Percentiles rank a stretch among this genome's conserved stretches.
Evolutionary conservation across 495 filamentous ascomycete genomes (phyloP).

Genomic region (Penicillium parvum): DNA sequence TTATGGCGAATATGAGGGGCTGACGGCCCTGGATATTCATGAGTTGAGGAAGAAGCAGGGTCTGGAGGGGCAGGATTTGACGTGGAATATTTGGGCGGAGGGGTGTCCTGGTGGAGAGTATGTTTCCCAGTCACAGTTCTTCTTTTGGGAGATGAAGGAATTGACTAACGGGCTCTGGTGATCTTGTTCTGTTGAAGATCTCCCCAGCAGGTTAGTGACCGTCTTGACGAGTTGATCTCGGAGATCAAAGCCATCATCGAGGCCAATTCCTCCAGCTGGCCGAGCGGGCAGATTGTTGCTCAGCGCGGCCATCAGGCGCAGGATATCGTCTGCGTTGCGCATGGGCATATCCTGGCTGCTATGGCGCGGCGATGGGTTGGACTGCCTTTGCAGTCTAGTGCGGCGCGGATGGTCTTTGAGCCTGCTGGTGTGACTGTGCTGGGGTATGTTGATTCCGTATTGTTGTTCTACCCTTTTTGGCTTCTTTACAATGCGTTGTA

Average conservation of each 20-base stretch:
- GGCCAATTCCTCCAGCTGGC: constrained; percentile 1
- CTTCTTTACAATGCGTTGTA: too few relatives aligned
- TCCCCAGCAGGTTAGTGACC: constrained; percentile 7
- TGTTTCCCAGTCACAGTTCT: too few relatives aligned
- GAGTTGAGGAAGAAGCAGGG: neutral
- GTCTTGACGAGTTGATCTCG: constrained; percentile 4
- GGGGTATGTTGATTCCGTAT: constrained; percentile 4
- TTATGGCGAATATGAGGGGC: constrained; percentile 15
- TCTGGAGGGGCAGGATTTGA: neutral
- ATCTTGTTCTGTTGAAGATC: constrained; percentile 2
- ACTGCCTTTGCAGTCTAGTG: constrained; percentile 6
- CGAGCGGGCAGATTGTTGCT: neutral
- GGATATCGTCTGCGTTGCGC: constrained; percentile 14
- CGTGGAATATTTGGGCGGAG: constrained; percentile 33
- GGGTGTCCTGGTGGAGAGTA: constrained; percentile 25
- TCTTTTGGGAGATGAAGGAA: too few relatives aligned
- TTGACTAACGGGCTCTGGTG: too few relatives aligned
- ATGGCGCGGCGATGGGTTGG: constrained; percentile 13
- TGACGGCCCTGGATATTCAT: constrained; percentile 5
- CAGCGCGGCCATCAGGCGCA: neutral
- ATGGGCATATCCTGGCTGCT: constrained; percentile 14
- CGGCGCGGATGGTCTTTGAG: constrained; percentile 12
- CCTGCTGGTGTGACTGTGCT: constrained; percentile 12
- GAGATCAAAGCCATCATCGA: neutral
- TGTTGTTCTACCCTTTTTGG: too few relatives aligned